Evolutionary conservation across 768 basidiomycete species (phyloP), one percentile per base, ranked within the genome.

Genomic region (Cyclocybe cylindracea): DNA sequence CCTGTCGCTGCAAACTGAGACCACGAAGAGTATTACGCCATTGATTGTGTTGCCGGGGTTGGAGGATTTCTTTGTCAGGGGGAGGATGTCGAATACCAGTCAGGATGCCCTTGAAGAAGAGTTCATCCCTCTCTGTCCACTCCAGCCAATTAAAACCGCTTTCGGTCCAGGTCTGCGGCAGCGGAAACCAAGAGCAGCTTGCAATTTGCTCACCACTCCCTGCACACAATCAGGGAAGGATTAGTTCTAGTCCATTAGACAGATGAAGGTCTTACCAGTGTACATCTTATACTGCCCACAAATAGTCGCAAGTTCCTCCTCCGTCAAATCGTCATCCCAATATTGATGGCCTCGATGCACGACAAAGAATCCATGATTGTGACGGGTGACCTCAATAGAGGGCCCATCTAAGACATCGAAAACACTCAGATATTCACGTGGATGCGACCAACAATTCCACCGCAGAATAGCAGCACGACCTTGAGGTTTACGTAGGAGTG

Each of bases 381-480:
- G 46, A 0, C 37, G 9, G 1, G 42, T 48, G 7, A 57, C 48
- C 42, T 58, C 57, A n/a, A 45, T 34, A 7, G 57, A 58, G n/a
- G 50, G 57, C 8, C 57, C 57, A 16, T 48, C 14, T 4, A 58
- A 33, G 6, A 39, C 53, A 9, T 14, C 47, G 43, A 54, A 49
- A 16, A 40, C 11, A 13, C 53, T 54, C 7, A 51, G 37, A 32
- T 44, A 52, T 16, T 58, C 46, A 5, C 35, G 18, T n/a, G 53
- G 38, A 58, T 58, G 4, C 50, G 53, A 7, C 44, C 43, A 36
- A 58, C 6, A 19, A 58, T 48, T 1, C 57, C 57, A 5, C 56
- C 56, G 32, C n/a, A 29, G 7, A 58, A n/a, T n/a, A 13, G 47
- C 57, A 16, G 54, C 54, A n/a, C 57, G 54, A 9, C 54, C 51